These are phyloP conservation scores for Alternaria sp. DNA, from an alignment of 2,329 filamentous ascomycete species.

Conservation along the genomic window DNA sequence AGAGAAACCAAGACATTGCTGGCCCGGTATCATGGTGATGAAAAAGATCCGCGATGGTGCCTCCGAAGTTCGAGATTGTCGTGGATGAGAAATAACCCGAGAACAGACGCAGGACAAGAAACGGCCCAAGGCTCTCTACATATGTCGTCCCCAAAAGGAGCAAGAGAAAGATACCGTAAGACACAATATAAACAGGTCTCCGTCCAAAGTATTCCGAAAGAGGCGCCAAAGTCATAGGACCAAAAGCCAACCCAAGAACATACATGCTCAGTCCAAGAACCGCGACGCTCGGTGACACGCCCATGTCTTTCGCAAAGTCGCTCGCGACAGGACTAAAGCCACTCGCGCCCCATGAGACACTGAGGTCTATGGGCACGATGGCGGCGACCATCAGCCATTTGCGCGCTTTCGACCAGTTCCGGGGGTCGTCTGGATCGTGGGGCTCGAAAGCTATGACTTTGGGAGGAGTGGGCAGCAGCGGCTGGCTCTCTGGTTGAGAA, in stretches of 20 bases:
- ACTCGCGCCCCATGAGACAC: constrained; percentile 53
- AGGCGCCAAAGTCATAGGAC: constrained; percentile 45
- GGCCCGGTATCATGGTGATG: constrained; percentile 51
- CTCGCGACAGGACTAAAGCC: constrained; percentile 54
- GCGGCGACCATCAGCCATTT: constrained; percentile 47
- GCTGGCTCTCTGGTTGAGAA: constrained; percentile 6
- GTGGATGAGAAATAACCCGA: constrained; percentile 55
- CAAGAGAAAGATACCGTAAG: constrained; percentile 52
- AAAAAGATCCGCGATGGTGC: constrained; percentile 55
- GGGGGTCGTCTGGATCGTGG: constrained; percentile 39
- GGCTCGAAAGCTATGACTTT: constrained; percentile 22
- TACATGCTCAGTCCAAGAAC: constrained; percentile 56
- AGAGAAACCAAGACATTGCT: constrained; percentile 53
- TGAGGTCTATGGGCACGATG: constrained; percentile 46
- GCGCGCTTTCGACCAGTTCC: constrained; percentile 41
- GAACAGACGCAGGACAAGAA: constrained; percentile 53
- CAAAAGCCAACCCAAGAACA: constrained; percentile 54
- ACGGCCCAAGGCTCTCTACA: constrained; percentile 50
- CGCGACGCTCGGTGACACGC: constrained; percentile 49
- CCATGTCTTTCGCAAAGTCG: constrained; percentile 53
- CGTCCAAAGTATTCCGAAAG: constrained; percentile 52
- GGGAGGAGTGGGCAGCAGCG: constrained; percentile 12
- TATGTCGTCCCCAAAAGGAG: constrained; percentile 54
- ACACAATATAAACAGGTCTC: constrained; percentile 51
- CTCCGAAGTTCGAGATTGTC: constrained; percentile 50